These are phyloP conservation scores for Hymenoscyphus fraxineus DNA, from an alignment of 2,329 filamentous ascomycete species.

Conservation along the genomic window DNA sequence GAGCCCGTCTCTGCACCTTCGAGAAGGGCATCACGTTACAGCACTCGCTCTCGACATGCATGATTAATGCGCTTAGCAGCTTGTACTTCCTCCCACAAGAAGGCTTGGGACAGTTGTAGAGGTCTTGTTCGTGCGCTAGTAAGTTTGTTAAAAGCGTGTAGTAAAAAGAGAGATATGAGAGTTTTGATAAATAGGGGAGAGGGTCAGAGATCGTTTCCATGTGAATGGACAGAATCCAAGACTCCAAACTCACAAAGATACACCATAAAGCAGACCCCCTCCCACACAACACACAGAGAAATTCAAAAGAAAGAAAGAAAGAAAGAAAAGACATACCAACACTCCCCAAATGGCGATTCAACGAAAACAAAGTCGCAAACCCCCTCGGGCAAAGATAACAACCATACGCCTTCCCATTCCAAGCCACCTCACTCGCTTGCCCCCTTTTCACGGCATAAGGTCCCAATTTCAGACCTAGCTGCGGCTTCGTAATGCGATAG, in stretches of 20 bases:
- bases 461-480: conserved; percentile 41
- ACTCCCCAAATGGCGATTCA: conserved; percentile 54
- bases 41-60: conserved; percentile 30
- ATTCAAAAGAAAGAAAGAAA: too few species aligned
- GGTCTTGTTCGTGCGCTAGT: conserved; percentile 44
- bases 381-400: conserved; percentile 51
- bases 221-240: too few species aligned
- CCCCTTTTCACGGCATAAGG: conserved; percentile 32
- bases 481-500: conserved; percentile 48
- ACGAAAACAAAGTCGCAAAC: conserved; percentile 37
- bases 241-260: too few species aligned
- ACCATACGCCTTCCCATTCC: conserved; percentile 45
- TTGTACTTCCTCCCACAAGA: conserved; percentile 22
- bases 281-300: too few species aligned
- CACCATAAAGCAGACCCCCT: too few species aligned
- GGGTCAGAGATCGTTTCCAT: too few species aligned
- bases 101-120: conserved; percentile 28
- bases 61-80: conserved; percentile 24
- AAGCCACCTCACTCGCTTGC: conserved; percentile 40
- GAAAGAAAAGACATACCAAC: not conserved
- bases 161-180: too few species aligned
- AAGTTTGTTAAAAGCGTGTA: too few species aligned
- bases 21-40: conserved; percentile 28
- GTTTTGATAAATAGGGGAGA: too few species aligned
- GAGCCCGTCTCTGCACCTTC: conserved; percentile 19